Base-by-base conservation (phyloP, 352 stramenopile species). In the Phytophthora pseudosyringae region DNA sequence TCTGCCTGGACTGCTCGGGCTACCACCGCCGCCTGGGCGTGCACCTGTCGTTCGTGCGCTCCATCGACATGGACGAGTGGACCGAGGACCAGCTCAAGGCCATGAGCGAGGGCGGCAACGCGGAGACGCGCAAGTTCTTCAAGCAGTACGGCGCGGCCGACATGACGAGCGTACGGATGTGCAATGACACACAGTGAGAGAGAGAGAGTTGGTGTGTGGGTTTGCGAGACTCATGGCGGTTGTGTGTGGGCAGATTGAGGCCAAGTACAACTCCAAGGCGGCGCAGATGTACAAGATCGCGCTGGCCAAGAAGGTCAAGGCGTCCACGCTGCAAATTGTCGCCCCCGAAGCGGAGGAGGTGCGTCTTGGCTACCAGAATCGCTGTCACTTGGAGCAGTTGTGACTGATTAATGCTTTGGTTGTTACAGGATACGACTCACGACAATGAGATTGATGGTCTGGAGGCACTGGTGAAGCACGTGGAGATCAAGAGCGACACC, bases 31-130 rank as follows among this genome's bases (percentile, higher is more conserved):
- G 89, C 31, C 71, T 99, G 47, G 95, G 95, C 40, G 92, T 98
- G 44, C 94, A 98, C 67, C 72, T 98, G 52, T 96, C 89, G 25
- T 99, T 98, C 58, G 94, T 99, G 62, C 83, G 95, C 29, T 98
- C 94, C 31, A 91, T 97, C 32, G 94, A 98, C 64, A 97, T 99
- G 88, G 95, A 98, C 80, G 91, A 98, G 64, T 99, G 95, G 95
- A 98, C 91, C 3, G 90, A 97, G 45, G 91, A 97, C 29, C 93
- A 99, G 68, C 78, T 99, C 26, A 93, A 91, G 63, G 53, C 84
- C 47, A 99, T 99, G 96, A 86, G 78, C 41, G 77, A 95, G 25
- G 94, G 96, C 29, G 96, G 96, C n/a, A 99, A 99, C 69, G 80
- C 73, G 5, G 91, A 97, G 47, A 93, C 96, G 29, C 81, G 84